A percentile compares a stretch with the other conserved stretches of the same genome.
phyloP scores from a whole-genome alignment of 2,329 filamentous ascomycete species.

The Aspergillus ibericus region DNA sequence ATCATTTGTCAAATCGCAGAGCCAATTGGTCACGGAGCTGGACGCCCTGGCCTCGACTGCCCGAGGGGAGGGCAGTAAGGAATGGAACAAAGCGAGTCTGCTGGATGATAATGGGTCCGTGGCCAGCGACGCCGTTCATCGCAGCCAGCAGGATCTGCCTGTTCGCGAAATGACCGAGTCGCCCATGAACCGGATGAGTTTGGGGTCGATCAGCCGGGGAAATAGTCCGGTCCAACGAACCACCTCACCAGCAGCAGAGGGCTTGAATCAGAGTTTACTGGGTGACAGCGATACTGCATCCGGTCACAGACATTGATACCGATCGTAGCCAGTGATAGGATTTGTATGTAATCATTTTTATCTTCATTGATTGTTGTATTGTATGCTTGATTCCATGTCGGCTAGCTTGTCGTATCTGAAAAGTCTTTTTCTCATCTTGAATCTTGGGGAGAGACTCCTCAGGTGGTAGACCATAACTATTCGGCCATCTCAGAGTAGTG shows the following conservation, averaged over 20 bases:
- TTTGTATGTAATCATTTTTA: no score
- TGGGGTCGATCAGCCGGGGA: not conserved
- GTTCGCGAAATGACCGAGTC: not conserved
- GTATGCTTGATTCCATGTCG: no score
- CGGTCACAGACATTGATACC: not conserved
- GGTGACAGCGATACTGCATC: not conserved
- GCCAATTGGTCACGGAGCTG: slow-evolving; percentile 79
- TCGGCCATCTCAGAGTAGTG: no score
- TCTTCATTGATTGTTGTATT: no score
- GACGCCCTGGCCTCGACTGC: slow-evolving; percentile 87
- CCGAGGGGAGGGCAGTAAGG: slow-evolving; percentile 62
- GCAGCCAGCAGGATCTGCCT: not conserved
- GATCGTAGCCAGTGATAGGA: no score
- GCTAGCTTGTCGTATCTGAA: no score
- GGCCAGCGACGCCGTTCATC: not conserved
- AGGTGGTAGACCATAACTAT: no score
- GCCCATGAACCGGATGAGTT: not conserved
- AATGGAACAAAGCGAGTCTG: not conserved
- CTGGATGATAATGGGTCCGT: not conserved
- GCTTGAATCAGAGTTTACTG: not conserved
- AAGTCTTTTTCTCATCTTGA: no score
- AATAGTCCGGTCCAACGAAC: not conserved
- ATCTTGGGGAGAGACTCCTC: no score
- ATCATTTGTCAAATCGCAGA: slow-evolving; percentile 95
- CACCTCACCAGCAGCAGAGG: not conserved